Evolutionary conservation across 148 eudicot species (phyloP), one percentile per base, ranked within the genome.

Genomic region (Selenicereus undatus): DNA sequence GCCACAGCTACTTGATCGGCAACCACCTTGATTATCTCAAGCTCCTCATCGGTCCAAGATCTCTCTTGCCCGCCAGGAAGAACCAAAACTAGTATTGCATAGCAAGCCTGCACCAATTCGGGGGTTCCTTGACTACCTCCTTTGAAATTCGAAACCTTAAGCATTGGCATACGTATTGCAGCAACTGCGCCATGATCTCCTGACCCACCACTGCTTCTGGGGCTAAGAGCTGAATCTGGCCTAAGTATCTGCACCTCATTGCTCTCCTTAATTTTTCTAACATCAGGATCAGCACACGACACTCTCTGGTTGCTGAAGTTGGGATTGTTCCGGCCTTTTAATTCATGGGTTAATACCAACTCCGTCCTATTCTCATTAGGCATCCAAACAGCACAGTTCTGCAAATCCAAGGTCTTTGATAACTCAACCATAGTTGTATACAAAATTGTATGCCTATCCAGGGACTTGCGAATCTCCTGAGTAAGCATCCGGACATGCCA

Each of bases 1-100:
- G 98, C 98, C 74, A 93, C 97, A n/a, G 98, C 97, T 36, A 94
- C 98, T 80, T 94, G 98, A 85, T 92, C 98, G 13, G 98, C 97
- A 79, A 93, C 95, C 66, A 88, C 98, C 74, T 81, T 80, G 39
- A 94, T 86, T 64, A 94, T 92, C 87, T 92, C 98, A 32, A 94
- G 88, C 77, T 94, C 98, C 24, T 87, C 89, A 20, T 69, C 73
- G 20, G 86, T 83, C 95, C 97, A 94, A 10, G 80, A 82, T 80
- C 97, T 76, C 11, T 78, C 84, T 18, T 82, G 81, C 18, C 88
- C 90, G 14, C 83, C 51, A 9, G 95, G 97, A 72, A 89, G 90
- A 81, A 93, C 93, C 86, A 93, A 81, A 35, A 94, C 94, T 6
- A 94, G 90, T 72, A 93, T 87, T 1, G 97, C 97, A 83, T 94